Base-by-base conservation (phyloP, 352 stramenopile species). In the Phytopythium boreale region DNA sequence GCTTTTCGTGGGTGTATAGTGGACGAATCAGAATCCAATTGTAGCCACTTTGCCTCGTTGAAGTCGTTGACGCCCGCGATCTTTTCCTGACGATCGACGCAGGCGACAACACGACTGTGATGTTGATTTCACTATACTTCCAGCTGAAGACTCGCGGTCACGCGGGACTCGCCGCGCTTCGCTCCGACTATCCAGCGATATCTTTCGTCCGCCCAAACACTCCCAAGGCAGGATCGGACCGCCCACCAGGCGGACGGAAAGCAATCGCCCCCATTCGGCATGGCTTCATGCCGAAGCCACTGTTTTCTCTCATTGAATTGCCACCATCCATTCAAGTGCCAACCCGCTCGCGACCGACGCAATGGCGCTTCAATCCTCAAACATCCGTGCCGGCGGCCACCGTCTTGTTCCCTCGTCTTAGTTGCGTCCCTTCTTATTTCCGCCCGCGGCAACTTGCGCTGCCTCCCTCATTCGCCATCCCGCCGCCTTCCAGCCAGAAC, bases 1-100 rank as follows among this genome's bases (percentile, higher is more conserved):
- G n/a, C n/a, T n/a, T n/a, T n/a, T 36, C 22, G 17, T 56, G 49
- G 3, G 29, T 27, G 14, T 51, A 51, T 36, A 14, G 4, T 8
- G n/a, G n/a, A n/a, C n/a, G n/a, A 43, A 29, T 46, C 29, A 59
- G 22, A 56, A 56, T 56, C 49, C 15, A 37, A 19, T 56, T 56
- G 49, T 22, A 56, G 49, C 49, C 49, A 56, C 17, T 56, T 22
- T n/a, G 26, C 4, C 6, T n/a, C 31, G 47, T 56, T 56, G 14
- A 56, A 56, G 49, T 56, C 26, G 14, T 29, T 20, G 43, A 49
- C 22, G 17, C 7, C 5, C 24, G 22, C 14, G 22, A 31, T 53
- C n/a, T 51, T 51, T 43, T 51, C 11, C n/a, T 7, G 20, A n/a
- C 31, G 44, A 29, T 29, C 10, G 43, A 51, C 22, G 43, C 43